Base-by-base conservation (phyloP, 805 yeast genomes). In the Saccharomycopsis sp. region DNA sequence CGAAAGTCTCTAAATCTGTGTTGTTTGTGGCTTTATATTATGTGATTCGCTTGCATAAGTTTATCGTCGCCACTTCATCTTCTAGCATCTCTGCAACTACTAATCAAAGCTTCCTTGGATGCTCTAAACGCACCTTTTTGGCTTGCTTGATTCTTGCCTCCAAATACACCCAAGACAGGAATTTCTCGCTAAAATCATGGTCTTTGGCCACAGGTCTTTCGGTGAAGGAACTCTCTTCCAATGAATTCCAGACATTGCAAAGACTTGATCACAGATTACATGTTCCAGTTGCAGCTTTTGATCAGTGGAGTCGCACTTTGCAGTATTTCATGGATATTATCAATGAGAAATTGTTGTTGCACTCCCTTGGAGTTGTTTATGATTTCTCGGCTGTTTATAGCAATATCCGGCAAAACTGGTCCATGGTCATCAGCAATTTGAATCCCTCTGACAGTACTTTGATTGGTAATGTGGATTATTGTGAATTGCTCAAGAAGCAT, bases 101-200 rank as follows among this genome's bases (percentile, higher is more conserved):
- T 21, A 52, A 50, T 56, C 58, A 51, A 34, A 55, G 50, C 4
- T 44, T 51, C 20, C 4, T 44, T 18, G 21, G 21, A 12, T 84
- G 87, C 65, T 85, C 90, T 5, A 83, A 87, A 64, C 80, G 87
- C 61, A 77, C 83, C 48, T 84, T 89, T 62, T 75, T 89, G 60
- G 79, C 84, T 1, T 79, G 88, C 65, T 68, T 89, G 55, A 86
- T 89, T 55, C 72, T 89, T 44, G 84, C 94, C 2, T 79, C 85
- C 55, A 89, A 89, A 67, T 87, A 83, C 68, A 75, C 79, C 60
- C 89, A 84, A 66, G 96, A 89, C 70, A 79, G 81, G 54, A 85
- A 84, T 67, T 87, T 80, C 69, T 75, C 87, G 34, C 76, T 86
- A 63, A 77, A 75, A 61, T 80, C 87, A 3, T 89, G 96, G 96